Percentiles rank a stretch among this genome's conserved stretches.
These are phyloP conservation scores for Saraca asoca DNA, from an alignment of 331 rosid genomes.

Conservation along the genomic window DNA sequence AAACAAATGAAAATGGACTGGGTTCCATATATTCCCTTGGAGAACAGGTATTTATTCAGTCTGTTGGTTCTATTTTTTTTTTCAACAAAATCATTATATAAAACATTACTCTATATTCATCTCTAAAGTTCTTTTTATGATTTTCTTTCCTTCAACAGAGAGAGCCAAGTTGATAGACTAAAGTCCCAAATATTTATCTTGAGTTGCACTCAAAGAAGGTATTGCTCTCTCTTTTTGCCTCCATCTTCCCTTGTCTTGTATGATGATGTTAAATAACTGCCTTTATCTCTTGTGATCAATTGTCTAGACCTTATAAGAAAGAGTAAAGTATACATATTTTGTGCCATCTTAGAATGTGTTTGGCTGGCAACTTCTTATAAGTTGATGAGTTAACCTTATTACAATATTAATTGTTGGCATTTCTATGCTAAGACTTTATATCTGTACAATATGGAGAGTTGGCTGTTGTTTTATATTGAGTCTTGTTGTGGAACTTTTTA, in stretches of 20 bases:
- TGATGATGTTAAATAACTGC: background rate
- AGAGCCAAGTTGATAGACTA: conserved; percentile 63
- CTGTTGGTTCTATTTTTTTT: conserved; percentile 11
- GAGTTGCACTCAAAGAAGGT: conserved; percentile 97
- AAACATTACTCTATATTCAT: conserved; percentile 21
- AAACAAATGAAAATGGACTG: conserved; percentile 94
- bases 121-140: conserved; percentile 19
- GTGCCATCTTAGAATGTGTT: background rate
- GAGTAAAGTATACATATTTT: too few species aligned
- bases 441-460: background rate
- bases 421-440: conserved; percentile 5
- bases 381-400: conserved; percentile 11
- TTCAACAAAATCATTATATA: background rate
- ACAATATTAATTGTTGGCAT: conserved; percentile 3
- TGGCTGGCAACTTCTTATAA: background rate
- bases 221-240: background rate
- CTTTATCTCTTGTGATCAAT: conserved; percentile 4
- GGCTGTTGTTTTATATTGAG: background rate
- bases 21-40: conserved; percentile 93
- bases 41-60: conserved; percentile 53
- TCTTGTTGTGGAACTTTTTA: background rate
- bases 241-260: background rate
- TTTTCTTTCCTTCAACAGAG: conserved; percentile 54
- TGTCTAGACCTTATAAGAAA: background rate
- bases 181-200: conserved; percentile 81